Evolutionary conservation across 2,329 filamentous ascomycete species (phyloP).

Genomic region (Macroventuria anomochaeta): DNA sequence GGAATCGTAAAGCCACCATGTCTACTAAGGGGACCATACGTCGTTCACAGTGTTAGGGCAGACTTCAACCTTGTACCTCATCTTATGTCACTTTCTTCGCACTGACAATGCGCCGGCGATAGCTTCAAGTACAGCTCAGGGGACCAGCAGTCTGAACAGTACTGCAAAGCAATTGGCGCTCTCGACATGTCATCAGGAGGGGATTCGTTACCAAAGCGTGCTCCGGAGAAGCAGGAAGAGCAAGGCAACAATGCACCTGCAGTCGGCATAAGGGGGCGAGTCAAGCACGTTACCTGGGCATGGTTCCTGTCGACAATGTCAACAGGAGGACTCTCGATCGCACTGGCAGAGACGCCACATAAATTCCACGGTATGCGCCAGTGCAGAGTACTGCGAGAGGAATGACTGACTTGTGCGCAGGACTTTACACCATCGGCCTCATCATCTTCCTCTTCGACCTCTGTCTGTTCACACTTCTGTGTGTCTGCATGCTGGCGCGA

Average conservation of each 20-base stretch:
- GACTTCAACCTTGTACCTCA: not conserved
- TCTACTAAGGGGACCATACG: not conserved
- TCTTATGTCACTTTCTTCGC: not conserved
- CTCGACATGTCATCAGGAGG: not conserved
- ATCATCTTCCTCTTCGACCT: constrained; percentile 59
- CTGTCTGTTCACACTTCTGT: constrained; percentile 48
- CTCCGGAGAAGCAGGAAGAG: constrained; percentile 5
- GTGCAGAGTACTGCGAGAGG: not conserved
- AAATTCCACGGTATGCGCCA: constrained; percentile 39
- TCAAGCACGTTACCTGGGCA: constrained; percentile 54
- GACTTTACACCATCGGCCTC: constrained; percentile 58
- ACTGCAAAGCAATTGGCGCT: not conserved
- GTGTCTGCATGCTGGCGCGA: constrained; percentile 42
- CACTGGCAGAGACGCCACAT: constrained; percentile 52
- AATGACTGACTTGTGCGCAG: constrained; percentile 33
- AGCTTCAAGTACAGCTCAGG: not conserved
- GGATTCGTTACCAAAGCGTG: not conserved
- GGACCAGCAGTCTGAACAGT: not conserved
- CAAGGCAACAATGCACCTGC: not conserved
- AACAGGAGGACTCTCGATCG: constrained; percentile 54
- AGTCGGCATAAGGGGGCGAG: constrained; percentile 27
- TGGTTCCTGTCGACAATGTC: constrained; percentile 56
- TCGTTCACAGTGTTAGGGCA: not conserved
- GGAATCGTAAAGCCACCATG: not conserved
- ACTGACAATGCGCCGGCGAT: not conserved